Evolutionary conservation across 2,329 filamentous ascomycete species (phyloP), one percentile per base, ranked within the genome.

Genomic region (Neofusicoccum umdonicola): DNA sequence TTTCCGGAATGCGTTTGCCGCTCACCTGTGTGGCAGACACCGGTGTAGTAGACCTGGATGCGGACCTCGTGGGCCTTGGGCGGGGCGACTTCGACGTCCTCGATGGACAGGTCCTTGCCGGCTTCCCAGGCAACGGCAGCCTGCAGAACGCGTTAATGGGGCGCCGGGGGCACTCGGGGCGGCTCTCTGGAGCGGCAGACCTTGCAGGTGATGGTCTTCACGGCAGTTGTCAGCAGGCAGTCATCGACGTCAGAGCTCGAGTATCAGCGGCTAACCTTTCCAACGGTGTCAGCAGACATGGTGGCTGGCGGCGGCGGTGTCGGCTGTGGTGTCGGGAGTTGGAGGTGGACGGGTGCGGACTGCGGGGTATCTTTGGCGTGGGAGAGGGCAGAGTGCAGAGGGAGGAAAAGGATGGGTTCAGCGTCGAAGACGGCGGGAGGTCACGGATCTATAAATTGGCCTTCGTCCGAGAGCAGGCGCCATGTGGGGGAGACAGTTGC

Each of bases 51-150:
- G 78, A 98, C 92, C 84, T 98, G 83, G 76, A 99, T 97, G 73
- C 95, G 92, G 76, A 99, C 95, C 83, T 99, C 95, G 81, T 96
- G 87, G 67, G 94, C 93, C 80, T 85, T 88, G 66, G 95, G 95
- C 68, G 94, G 90, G 62, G 85, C 87, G 69, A 99, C 95, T 82
- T 98, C 93, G 73, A 99, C 85, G 71, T 96, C 92, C 82, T 99
- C 95, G 71, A 98, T 86, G 73, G 84, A 88, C 69, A 99, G 87
- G 71, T 92, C 89, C 83, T 97, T 91, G 77, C 91, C 93, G 54
- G 95, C 93, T 81, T 93, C 94, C 95, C 95, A 99, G 78, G 95
- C 95, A 69, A 99, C 90, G 74, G 95, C 95, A 71, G 95, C 95
- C 90, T 88, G 71, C 68, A 60, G 42, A 63, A 19, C 4, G 54